Conservation (phyloP, 371 early-diverging fungal species). For the Mortierella sp. region DNA sequence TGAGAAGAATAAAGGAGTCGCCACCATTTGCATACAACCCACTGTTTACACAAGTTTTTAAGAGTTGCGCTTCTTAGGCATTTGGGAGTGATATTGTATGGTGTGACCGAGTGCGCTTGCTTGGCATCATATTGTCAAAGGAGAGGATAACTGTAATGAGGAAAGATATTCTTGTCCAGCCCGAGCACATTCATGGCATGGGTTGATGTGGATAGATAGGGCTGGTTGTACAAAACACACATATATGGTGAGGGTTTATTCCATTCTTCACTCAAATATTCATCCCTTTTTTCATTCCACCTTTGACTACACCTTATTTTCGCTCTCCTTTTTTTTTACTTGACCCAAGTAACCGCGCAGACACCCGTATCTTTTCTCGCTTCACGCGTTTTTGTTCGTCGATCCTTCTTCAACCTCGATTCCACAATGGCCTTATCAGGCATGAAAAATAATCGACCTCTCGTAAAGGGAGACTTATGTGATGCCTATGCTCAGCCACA, state of each 20-base stretch:
- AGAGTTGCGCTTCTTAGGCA: too few species aligned
- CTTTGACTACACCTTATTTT: not conserved
- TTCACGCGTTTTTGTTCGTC: not conserved
- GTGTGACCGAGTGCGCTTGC: not conserved
- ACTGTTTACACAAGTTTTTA: too few species aligned
- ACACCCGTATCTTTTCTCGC: not conserved
- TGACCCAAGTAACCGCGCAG: not conserved
- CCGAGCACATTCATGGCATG: not conserved
- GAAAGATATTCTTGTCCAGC: not conserved
- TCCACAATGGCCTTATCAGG: not conserved
- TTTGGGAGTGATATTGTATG: not conserved
- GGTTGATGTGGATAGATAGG: not conserved
- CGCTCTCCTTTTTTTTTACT: not conserved
- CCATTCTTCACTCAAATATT: not conserved
- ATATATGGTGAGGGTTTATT: not conserved
- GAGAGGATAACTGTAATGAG: not conserved
- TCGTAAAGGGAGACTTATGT: not conserved
- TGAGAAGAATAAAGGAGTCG: not conserved
- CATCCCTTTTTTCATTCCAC: constrained; percentile 1
- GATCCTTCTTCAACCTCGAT: not conserved
- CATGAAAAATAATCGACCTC: not conserved
- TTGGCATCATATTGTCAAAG: not conserved
- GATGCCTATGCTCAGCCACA: not conserved
- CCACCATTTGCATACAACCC: not conserved
- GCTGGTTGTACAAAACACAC: not conserved